Base-by-base conservation (phyloP, 2,329 filamentous ascomycete genomes). In the Rosellinia necatrix region DNA sequence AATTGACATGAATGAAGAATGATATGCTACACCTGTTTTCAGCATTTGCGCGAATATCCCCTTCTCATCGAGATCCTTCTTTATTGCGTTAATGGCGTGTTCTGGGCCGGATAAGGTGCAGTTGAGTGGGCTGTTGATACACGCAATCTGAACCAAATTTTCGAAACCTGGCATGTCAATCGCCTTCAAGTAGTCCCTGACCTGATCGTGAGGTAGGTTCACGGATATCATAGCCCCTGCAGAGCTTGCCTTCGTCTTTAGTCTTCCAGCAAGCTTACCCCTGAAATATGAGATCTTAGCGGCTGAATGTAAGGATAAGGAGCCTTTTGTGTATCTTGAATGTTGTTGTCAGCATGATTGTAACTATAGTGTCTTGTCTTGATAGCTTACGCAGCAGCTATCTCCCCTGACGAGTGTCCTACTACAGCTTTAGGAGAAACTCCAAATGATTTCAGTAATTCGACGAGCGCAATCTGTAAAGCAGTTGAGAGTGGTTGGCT, bases 391-490 rank as follows among this genome's bases (percentile, higher is more conserved):
- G 71, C 73, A 2, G 73, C 73, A 0, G 72, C 73, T 30, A 75
- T 73, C 34, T 76, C 74, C 5, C 73, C 73, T 0, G 67, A 70
- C 0, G 72, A 75, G 46, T 74, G 72, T 1, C 73, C 71, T 1
- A 72, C 52, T 0, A 74, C 70, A 0, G 66, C 68, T 0, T 50
- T 53, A 0, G 71, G 70, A 2, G 49, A 34, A 4, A 74, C 40
- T 3, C 60, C 65, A 29, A 68, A 68, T 3, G 58, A 65, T 13
- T 50, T 44, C 1, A 75, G 52, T 0, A 75, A 65, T 10, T 72
- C 68, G 1, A 75, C 64, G 2, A 76, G 59, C 0, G 67, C 72
- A 6, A 75, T 50, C 34, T 76, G 74, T 0, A 75, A n/a, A 1
- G 65, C 70, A 0, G 70, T 72, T 1, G 61, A 71, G 2, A 69